These are phyloP conservation scores for Zygnema circumcarinatum DNA, from an alignment of 139 green algal genomes.

Conservation along the genomic window DNA sequence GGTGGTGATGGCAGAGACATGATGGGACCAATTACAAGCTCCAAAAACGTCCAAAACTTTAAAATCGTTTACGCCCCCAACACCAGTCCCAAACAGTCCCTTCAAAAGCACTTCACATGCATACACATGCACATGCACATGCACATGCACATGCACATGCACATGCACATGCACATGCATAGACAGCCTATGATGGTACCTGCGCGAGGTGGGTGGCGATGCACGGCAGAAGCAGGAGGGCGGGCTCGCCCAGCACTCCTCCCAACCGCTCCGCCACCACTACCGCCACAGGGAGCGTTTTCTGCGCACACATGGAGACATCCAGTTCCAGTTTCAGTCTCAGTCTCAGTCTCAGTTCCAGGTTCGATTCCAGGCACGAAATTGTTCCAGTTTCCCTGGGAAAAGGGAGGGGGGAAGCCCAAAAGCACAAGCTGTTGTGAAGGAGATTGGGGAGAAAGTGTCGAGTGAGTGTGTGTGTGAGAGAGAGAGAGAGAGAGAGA, in stretches of 20 bases:
- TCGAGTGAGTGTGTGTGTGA: too few relatives aligned
- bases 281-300: background rate
- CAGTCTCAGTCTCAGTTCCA: too few relatives aligned
- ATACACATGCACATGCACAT: background rate
- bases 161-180: background rate
- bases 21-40: background rate
- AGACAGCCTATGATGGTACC: background rate
- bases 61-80: background rate
- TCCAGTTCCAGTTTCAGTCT: too few relatives aligned
- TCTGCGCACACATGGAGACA: conserved; percentile 9
- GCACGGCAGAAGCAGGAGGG: background rate
- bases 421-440: too few relatives aligned
- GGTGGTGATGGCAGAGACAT: background rate
- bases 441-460: too few relatives aligned
- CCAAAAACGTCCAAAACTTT: background rate
- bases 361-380: too few relatives aligned
- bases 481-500: too few relatives aligned
- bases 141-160: background rate
- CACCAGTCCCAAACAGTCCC: background rate
- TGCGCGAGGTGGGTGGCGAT: background rate
- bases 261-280: background rate
- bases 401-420: too few relatives aligned
- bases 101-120: background rate
- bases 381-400: too few relatives aligned
- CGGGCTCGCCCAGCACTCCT: background rate